Base-by-base conservation (phyloP, 2,329 filamentous ascomycete genomes). In the Hirsutella rhossiliensis region DNA sequence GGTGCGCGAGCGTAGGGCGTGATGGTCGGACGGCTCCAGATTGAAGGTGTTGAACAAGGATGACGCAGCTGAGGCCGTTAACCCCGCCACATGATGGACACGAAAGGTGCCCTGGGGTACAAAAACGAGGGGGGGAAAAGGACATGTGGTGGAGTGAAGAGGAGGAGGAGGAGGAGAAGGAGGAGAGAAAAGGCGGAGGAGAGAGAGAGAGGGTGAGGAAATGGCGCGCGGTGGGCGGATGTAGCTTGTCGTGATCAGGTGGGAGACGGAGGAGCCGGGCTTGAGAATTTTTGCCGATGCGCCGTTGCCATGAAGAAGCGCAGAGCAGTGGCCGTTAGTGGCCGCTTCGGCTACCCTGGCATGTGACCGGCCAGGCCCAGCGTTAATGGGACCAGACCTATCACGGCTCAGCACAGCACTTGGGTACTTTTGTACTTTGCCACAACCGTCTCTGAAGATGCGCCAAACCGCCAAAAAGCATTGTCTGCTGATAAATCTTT, bases 1-100 rank as follows among this genome's bases (percentile, higher is more conserved):
- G 9, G 7, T 18, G 44, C 36, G 43, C 19, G 41, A 34, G 52
- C 45, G 47, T 52, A 28, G 44, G 50, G 63, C 54, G 50, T 55
- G 54, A 45, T 66, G 62, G 73, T 72, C 65, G 58, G 27, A 30
- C 27, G 72, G 61, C 73, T 79, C 76, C 75, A 79, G 71, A 60
- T 64, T 76, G 72, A 70, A 62, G 54, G 45, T 47, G 47, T 43
- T 54, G 50, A 55, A 56, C 55, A 62, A 53, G 57, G 62, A 62
- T 70, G 71, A 72, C 68, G 72, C 69, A 72, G 75, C 76, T 73
- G 61, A 54, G 52, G 57, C 63, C 51, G 57, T 64, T 69, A 74
- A 74, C 61, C 58, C 60, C 70, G 67, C 76, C 67, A 71, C 76
- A 80, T 79, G 56, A 60, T 69, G 64, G 54, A 50, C 54, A 56